Base-by-base conservation (phyloP, 2,329 filamentous ascomycete species). In the Aureobasidium sp. region DNA sequence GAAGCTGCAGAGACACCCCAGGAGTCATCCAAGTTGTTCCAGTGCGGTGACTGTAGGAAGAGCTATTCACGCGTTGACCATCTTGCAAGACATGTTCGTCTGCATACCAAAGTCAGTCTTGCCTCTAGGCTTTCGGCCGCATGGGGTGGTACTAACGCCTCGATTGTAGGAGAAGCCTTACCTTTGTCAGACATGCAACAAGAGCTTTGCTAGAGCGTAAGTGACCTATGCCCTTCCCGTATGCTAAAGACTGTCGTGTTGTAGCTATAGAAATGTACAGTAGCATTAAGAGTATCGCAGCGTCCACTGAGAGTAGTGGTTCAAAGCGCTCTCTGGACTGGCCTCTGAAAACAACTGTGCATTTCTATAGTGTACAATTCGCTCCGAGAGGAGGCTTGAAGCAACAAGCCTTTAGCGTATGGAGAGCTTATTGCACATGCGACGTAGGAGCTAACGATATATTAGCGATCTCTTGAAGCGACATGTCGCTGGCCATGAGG, bases 31-130 rank as follows among this genome's bases (percentile, higher is more conserved):
- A 64, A 63, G 44, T 68, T 75, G 20, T 82, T 80, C 67, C 78
- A 79, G 67, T 83, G 81, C 66, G 78, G 78, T 64, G 78, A 78
- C 58, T 83, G 81, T 69, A 76, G 77, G 63, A 80, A 78, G 55
- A 78, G 74, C 59, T 83, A 82, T 69, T 78, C 77, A 12, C 75
- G 81, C 31, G 75, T 79, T 5, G 81, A 83, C 68, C 80, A 83
- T 69, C 72, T 83, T 27, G 58, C 64, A 27, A 78, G 81, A 51
- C 81, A 83, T 71, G 79, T 82, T 45, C 77, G 81, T 65, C 79
- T 80, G 64, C 80, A 73, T 64, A 71, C 68, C 22, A 62, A 63
- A 45, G 63, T 65, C 42, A 49, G 63, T 64, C 9, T 34, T 60
- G 17, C 45, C 45, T n/a, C 17, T 27, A 5, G 4, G 3, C 11